phyloP scores from a whole-genome alignment of 306 rosid genomes.

The Medicago truncatula region DNA sequence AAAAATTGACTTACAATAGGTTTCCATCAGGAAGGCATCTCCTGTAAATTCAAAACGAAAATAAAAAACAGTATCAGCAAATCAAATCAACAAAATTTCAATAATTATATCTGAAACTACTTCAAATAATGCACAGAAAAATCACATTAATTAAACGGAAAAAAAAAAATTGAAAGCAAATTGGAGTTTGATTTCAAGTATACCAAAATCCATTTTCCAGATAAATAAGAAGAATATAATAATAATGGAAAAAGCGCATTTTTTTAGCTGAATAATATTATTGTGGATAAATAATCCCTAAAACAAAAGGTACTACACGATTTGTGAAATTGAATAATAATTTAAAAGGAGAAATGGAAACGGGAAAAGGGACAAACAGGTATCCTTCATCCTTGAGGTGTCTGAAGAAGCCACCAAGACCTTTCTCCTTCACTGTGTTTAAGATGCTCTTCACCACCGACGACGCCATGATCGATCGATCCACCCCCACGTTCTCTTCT shows the following conservation, averaged over 20 bases:
- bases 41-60: conserved; percentile 62
- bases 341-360: background rate
- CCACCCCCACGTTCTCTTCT: background rate
- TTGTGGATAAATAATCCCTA: background rate
- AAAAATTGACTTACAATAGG: conserved; percentile 72
- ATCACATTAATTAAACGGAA: background rate
- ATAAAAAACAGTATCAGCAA: conserved; percentile 43
- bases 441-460: conserved; percentile 76
- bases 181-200: conserved; percentile 32
- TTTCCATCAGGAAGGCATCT: conserved; percentile 87
- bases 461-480: conserved; percentile 62
- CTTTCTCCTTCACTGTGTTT: conserved; percentile 76
- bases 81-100: conserved; percentile 21
- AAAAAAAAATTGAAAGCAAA: conserved; percentile 3
- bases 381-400: conserved; percentile 84
- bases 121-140: conserved; percentile 12
- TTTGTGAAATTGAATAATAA: conserved; percentile 3
- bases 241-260: background rate
- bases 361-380: conserved; percentile 50
- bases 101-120: background rate
- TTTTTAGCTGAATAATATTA: conserved; percentile 3
- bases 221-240: background rate
- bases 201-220: conserved; percentile 8
- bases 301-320: background rate
- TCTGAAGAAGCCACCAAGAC: conserved; percentile 64